A percentile compares a stretch with the other conserved stretches of the same genome.
Evolutionary conservation across 2,329 filamentous ascomycete species (phyloP).

Genomic region (Penicillium sp.): DNA sequence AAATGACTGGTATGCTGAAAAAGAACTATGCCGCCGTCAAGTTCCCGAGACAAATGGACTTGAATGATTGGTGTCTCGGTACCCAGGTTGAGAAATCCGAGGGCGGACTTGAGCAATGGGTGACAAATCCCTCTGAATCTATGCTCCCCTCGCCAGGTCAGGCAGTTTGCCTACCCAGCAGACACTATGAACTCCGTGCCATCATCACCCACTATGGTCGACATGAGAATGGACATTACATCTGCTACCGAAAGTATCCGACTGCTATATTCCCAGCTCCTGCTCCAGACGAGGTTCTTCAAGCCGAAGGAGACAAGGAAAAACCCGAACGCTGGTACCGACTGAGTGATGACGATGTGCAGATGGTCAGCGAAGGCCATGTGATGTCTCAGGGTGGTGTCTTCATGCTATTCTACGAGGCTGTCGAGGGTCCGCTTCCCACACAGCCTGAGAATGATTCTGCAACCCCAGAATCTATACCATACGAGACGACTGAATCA

Average conservation of each 20-base stretch:
- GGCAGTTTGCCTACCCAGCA: constrained; percentile 49
- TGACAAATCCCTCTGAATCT: constrained; percentile 65
- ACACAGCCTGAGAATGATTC: neutral
- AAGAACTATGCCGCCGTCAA: constrained; percentile 81
- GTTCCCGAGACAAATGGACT: constrained; percentile 73
- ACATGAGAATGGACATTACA: constrained; percentile 94
- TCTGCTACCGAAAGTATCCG: constrained; percentile 79
- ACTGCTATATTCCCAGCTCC: constrained; percentile 34
- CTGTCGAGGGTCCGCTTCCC: constrained; percentile 49
- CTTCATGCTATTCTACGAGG: constrained; percentile 98
- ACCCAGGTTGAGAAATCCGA: constrained; percentile 44
- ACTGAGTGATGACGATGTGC: constrained; percentile 85
- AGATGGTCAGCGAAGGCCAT: constrained; percentile 68
- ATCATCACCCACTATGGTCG: constrained; percentile 86
- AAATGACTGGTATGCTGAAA: constrained; percentile 72
- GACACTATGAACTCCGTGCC: constrained; percentile 73
- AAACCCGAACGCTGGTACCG: constrained; percentile 74
- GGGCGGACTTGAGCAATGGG: constrained; percentile 65
- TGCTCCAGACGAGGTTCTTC: constrained; percentile 33
- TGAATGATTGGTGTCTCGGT: constrained; percentile 83
- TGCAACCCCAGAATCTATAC: constrained; percentile 15
- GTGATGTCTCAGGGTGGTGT: constrained; percentile 78
- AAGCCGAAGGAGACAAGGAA: constrained; percentile 35
- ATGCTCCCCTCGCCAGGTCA: constrained; percentile 69
- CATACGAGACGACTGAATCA: constrained; percentile 11